Conservation (phyloP, 2,329 filamentous ascomycete species). For the Trichoderma sp. region DNA sequence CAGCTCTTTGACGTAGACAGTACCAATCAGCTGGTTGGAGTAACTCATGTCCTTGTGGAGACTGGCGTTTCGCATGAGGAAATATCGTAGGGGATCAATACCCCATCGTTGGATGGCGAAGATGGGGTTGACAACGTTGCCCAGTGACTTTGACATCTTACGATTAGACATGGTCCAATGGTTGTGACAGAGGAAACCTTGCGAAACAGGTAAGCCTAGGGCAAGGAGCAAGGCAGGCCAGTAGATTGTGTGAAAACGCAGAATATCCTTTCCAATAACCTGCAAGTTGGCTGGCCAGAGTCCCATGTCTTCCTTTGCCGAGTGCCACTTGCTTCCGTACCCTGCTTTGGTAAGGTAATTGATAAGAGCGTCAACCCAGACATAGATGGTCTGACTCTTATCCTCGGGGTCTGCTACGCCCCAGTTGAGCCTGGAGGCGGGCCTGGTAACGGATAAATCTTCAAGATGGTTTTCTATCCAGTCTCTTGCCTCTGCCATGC, state of each 20-base stretch:
- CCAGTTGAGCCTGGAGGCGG: constrained; percentile 74
- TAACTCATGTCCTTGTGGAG: constrained; percentile 80
- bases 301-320: constrained; percentile 57
- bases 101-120: constrained; percentile 88
- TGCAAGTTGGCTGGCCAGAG: constrained; percentile 93
- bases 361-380: constrained; percentile 94
- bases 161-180: constrained; percentile 91
- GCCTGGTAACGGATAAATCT: constrained; percentile 87
- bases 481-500: constrained; percentile 75
- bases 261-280: constrained; percentile 93
- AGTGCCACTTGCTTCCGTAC: constrained; percentile 62
- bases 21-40: constrained; percentile 71
- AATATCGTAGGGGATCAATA: constrained; percentile 84
- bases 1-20: constrained; percentile 75
- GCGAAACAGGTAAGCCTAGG: constrained; percentile 73
- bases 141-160: constrained; percentile 96
- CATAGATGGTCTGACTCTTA: constrained; percentile 85
- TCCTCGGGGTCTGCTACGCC: constrained; percentile 87
- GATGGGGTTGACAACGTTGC: constrained; percentile 93
- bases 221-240: constrained; percentile 97
- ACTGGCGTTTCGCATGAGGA: constrained; percentile 76
- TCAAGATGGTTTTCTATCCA: constrained; percentile 76
- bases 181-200: constrained; percentile 79
- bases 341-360: constrained; percentile 90
- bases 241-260: constrained; percentile 95